Base-by-base conservation (phyloP, 1,284 basidiomycete genomes). In the Thelephora terrestris region DNA sequence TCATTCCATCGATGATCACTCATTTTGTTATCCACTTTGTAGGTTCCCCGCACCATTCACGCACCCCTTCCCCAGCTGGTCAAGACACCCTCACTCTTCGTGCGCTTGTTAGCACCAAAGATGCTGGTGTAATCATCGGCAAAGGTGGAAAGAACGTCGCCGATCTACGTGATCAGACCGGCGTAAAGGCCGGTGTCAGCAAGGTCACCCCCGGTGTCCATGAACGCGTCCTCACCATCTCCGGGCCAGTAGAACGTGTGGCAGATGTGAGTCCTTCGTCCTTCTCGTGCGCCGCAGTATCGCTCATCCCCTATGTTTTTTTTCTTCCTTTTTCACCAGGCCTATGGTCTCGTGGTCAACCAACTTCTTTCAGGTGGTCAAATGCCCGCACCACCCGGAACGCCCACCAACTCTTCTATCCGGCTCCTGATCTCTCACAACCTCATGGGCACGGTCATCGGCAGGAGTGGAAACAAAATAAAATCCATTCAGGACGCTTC, bases 381-480 rank as follows among this genome's bases (percentile, higher is more conserved):
- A 57, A 74, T 76, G 54, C 84, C 79, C 52, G 87, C 78, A 39
- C 78, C 57, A 73, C 84, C 45, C 83, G 39, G 39, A 23, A 23
- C 39, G 21, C 25, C 39, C 12, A 21, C 39, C 12, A 42, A 91
- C 67, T 93, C 92, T 48, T 89, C 92, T 52, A 85, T 98, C 64
- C 90, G 92, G 52, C 88, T 96, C 55, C 81, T 99, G 61, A 92
- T 99, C 64, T 96, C 93, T 47, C 94, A 99, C 74, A 95, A 96
- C 66, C 80, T 98, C 57, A 99, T 99, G 96, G 96, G 96, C 48
- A 95, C 93, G 50, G 91, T 99, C 68, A 99, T 99, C 60, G 96
- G 96, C 57, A 91, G 95, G 59, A 87, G 74, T 52, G 96, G 96
- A 55, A 82, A 91, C 66, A 99, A 98, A 81, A 99, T 99, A 71